These are phyloP conservation scores for Russula earlei DNA, from an alignment of 768 basidiomycete species.

Conservation along the genomic window DNA sequence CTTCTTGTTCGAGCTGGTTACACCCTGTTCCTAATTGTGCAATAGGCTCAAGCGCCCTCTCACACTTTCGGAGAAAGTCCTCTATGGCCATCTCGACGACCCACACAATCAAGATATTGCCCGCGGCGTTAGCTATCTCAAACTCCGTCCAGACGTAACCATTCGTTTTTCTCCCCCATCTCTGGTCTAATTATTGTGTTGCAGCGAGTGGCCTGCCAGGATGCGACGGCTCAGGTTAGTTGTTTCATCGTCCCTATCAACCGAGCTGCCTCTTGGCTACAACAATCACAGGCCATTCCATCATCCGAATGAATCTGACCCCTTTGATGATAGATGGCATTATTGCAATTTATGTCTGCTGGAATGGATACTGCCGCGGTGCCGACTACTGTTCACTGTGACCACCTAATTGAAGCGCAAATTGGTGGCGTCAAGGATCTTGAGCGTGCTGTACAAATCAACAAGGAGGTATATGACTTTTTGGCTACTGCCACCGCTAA, in stretches of 20 bases:
- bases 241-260: not conserved
- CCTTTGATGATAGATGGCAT: slow-evolving; percentile 67
- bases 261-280: not conserved
- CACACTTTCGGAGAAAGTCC: slow-evolving; percentile 92
- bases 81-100: slow-evolving; percentile 97
- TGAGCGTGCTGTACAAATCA: slow-evolving; percentile 81
- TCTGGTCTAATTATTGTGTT: slow-evolving; percentile 13
- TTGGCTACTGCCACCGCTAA: slow-evolving; percentile 94
- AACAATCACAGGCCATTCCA: not conserved
- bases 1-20: not conserved
- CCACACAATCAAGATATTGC: slow-evolving; percentile 84
- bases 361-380: slow-evolving; percentile 97
- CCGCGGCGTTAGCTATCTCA: slow-evolving; percentile 91
- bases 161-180: not conserved
- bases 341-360: slow-evolving; percentile 99
- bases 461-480: slow-evolving; percentile 99
- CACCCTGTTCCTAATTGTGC: not conserved
- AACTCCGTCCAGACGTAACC: slow-evolving; percentile 93
- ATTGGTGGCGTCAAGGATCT: slow-evolving; percentile 90
- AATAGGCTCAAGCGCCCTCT: slow-evolving; percentile 77
- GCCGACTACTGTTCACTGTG: slow-evolving; percentile 97
- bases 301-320: slow-evolving; percentile 3
- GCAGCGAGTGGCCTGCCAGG: slow-evolving; percentile 84
- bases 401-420: slow-evolving; percentile 98
- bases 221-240: slow-evolving; percentile 69